Conservation (phyloP, 495 filamentous ascomycete genomes). For the Cairneyella variabilis region DNA sequence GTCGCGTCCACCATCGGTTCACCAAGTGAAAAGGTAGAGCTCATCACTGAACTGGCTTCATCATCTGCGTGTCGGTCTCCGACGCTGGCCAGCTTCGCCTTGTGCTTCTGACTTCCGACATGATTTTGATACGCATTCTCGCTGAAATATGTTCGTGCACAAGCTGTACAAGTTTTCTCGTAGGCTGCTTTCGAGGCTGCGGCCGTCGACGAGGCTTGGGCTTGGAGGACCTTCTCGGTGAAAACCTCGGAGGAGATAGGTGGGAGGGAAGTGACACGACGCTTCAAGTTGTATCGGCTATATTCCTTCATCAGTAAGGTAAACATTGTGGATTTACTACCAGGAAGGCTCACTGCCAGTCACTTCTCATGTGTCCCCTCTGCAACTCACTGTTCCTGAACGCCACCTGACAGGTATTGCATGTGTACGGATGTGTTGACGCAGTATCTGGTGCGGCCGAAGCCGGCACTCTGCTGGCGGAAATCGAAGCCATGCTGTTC, state of each 20-base stretch:
- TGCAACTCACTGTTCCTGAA: conserved; percentile 94
- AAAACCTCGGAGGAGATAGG: conserved; percentile 91
- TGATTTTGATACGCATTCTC: conserved; percentile 96
- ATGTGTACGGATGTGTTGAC: conserved; percentile 82
- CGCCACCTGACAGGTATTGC: conserved; percentile 96
- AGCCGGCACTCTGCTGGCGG: conserved; percentile 35
- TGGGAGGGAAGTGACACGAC: conserved; percentile 85
- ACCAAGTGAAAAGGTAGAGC: conserved; percentile 86
- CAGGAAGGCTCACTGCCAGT: conserved; percentile 82
- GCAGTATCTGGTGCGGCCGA: conserved; percentile 29
- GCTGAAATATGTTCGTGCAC: conserved; percentile 91
- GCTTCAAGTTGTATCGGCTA: conserved; percentile 96
- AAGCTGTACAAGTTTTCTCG: conserved; percentile 75
- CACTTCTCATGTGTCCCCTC: conserved; percentile 89
- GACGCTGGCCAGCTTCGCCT: conserved; percentile 51
- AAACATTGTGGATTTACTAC: neutral
- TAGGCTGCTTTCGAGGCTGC: conserved; percentile 87
- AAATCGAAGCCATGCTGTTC: conserved; percentile 51
- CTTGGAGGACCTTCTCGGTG: conserved; percentile 93
- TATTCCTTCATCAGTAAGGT: conserved; percentile 2
- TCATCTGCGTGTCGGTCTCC: conserved; percentile 45
- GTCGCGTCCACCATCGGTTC: conserved; percentile 42
- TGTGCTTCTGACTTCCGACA: conserved; percentile 86
- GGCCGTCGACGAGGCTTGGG: conserved; percentile 75
- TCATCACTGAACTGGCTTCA: conserved; percentile 80